Conservation (phyloP, 768 basidiomycete genomes). For the Neoboletus brunneissimus region DNA sequence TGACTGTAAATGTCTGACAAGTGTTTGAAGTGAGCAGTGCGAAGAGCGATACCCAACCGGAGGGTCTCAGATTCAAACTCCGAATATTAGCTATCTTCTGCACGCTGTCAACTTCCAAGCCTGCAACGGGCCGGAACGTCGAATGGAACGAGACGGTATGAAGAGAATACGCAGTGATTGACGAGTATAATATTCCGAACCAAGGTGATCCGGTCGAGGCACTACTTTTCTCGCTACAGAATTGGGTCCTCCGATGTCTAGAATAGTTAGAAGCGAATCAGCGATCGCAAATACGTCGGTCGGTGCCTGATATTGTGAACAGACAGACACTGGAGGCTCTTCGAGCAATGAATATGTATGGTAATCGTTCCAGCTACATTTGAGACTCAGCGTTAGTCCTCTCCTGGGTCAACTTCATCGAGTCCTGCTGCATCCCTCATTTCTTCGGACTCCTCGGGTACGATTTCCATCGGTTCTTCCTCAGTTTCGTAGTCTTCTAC, state of each 20-base stretch:
- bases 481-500: constrained; percentile 35
- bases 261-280: neutral
- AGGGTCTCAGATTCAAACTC: too few species aligned
- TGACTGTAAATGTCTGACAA: neutral
- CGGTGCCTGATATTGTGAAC: neutral
- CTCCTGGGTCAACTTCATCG: constrained; percentile 28
- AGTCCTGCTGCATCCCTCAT: constrained; percentile 37
- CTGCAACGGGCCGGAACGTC: too few species aligned
- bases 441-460: constrained; percentile 46
- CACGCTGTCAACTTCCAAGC: too few species aligned
- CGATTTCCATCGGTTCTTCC: constrained; percentile 41
- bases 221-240: neutral
- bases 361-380: constrained; percentile 1
- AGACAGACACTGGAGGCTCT: neutral
- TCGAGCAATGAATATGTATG: neutral
- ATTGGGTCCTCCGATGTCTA: neutral
- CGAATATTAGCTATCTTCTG: too few species aligned
- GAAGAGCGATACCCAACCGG: too few species aligned
- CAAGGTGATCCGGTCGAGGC: too few species aligned
- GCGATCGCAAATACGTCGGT: neutral
- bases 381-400: constrained; percentile 8
- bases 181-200: neutral
- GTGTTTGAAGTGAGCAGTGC: too few species aligned
- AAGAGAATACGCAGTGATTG: neutral
- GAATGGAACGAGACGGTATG: neutral